phyloP scores from a whole-genome alignment of 1,284 basidiomycete species.

The Cronartium quercuum region DNA sequence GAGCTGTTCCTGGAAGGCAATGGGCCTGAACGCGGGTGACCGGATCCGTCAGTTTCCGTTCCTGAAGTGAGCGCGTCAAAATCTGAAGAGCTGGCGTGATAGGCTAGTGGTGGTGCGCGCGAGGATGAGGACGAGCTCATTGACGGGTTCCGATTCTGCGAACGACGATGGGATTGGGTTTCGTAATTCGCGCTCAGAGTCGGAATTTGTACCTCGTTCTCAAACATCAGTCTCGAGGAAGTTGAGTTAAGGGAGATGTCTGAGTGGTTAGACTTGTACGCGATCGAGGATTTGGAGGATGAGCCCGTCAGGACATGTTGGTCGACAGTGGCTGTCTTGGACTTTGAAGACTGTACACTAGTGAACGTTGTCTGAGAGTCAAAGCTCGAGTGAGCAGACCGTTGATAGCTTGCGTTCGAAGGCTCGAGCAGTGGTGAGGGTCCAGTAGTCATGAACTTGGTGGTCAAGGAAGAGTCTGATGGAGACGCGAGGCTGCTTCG shows the following conservation, averaged over 20 bases:
- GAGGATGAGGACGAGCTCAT: slow-evolving; percentile 12
- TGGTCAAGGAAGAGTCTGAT: not conserved
- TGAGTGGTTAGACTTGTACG: slow-evolving; percentile 11
- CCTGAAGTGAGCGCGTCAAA: slow-evolving; percentile 19
- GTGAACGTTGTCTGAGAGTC: slow-evolving; percentile 13
- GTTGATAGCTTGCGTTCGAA: not conserved
- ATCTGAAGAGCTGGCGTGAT: slow-evolving; percentile 8
- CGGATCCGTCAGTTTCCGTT: slow-evolving; percentile 21
- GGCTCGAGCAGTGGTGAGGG: not conserved
- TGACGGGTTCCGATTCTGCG: not conserved
- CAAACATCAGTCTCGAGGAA: not conserved
- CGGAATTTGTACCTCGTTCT: too few relatives aligned
- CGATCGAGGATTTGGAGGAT: slow-evolving; percentile 20
- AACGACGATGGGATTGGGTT: not conserved
- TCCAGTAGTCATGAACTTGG: not conserved
- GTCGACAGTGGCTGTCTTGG: not conserved
- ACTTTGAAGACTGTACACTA: slow-evolving; percentile 11
- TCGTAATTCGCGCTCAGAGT: not conserved
- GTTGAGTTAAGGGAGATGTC: slow-evolving; percentile 5
- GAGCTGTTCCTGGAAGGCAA: not conserved
- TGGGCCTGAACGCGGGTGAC: not conserved
- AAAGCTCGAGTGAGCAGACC: slow-evolving; percentile 5
- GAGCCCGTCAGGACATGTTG: not conserved
- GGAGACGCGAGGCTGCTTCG: not conserved
- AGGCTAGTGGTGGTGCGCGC: not conserved